Base-by-base conservation (phyloP, 2,329 filamentous ascomycete species). In the Ophiostoma fasciatum region DNA sequence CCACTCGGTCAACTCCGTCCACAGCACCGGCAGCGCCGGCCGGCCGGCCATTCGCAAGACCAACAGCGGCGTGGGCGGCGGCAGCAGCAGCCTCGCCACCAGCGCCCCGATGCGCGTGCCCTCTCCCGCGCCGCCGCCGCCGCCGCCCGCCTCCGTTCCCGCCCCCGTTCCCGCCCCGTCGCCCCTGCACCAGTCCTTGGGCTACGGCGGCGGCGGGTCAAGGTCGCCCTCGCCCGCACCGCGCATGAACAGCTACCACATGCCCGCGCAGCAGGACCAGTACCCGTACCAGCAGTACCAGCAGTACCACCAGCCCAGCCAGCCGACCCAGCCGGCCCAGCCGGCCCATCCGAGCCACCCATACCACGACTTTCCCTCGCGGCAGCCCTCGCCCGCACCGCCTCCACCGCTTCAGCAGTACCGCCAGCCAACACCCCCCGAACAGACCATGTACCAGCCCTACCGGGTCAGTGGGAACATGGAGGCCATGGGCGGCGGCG, bases 101-200 rank as follows among this genome's bases (percentile, higher is more conserved):
- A 26, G 2, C 33, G 18, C 13, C 17, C 31, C 20, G 26, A 33
- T 17, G 26, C 31, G 30, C 42, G 47, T 25, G 51, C 48, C 53
- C 26, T 64, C 60, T 6, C 61, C 59, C 4, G 51, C 50, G 3
- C 59, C 56, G 50, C 36, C 52, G 49, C 14, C 23, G 21, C 20
- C 17, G 14, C 28, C n/a, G n/a, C n/a, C n/a, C n/a, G n/a, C n/a
- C n/a, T n/a, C n/a, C n/a, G n/a, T n/a, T n/a, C n/a, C n/a, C 7
- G 31, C 31, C 10, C 36, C 31, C 15, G 26, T 30, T 7, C 31
- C 41, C 5, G 40, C 38, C 5, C 40, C 40, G 9, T 31, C 35
- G 13, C 40, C 40, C 5, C 31, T 35, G 7, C 40, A 42, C n/a
- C 37, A 39, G 8, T 28, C 25, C 5, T 49, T 56, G 20, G 31